Evolutionary conservation across 306 rosid genomes (phyloP).

Genomic region (Fagus crenata): DNA sequence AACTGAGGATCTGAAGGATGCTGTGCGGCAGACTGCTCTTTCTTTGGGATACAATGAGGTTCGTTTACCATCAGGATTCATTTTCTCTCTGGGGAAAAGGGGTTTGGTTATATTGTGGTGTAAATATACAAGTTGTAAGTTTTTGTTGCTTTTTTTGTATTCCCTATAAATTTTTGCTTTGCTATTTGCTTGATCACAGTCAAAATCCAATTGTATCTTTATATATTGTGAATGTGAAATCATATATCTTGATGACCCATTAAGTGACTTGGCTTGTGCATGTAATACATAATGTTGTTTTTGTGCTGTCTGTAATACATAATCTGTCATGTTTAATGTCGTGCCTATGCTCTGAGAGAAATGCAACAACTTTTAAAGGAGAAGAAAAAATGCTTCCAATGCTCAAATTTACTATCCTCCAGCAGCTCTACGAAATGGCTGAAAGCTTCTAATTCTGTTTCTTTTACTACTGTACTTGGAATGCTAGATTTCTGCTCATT

Average conservation of each 20-base stretch:
- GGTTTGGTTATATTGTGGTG: neutral
- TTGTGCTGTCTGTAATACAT: no score
- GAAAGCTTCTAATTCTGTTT: no score
- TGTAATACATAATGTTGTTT: neutral
- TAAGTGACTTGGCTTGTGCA: constrained; percentile 1
- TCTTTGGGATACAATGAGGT: constrained; percentile 83
- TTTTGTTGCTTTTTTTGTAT: neutral
- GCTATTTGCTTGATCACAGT: neutral
- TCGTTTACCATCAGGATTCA: constrained; percentile 13
- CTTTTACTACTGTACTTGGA: no score
- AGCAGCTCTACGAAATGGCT: no score
- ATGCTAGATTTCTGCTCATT: no score
- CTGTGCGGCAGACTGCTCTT: constrained; percentile 67
- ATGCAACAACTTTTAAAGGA: no score
- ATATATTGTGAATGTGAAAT: neutral
- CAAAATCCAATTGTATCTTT: neutral
- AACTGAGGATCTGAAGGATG: constrained; percentile 90
- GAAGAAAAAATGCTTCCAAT: no score
- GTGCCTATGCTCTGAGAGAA: no score
- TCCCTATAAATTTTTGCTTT: neutral
- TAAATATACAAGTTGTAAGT: neutral
- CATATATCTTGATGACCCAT: neutral
- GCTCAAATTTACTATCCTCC: no score
- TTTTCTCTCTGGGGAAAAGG: neutral
- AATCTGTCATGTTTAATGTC: no score